Base-by-base conservation (phyloP, 2,329 filamentous ascomycete genomes). In the Hirsutella thompsonii region DNA sequence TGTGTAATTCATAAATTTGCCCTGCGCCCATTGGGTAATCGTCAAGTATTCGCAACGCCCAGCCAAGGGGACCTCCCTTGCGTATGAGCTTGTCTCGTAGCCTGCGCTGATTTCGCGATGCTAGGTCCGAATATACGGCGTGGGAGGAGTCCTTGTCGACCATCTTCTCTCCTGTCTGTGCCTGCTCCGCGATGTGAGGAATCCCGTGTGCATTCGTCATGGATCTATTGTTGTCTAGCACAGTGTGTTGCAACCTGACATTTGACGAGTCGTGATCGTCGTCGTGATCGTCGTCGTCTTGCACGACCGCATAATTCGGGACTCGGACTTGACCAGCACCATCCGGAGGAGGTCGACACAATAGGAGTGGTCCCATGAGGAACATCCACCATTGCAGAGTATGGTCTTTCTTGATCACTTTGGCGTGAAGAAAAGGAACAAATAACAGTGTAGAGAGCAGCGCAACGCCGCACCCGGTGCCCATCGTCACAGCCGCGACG, bases 11-110 rank as follows among this genome's bases (percentile, higher is more conserved):
- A 63, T 90, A 86, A 47, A 89, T 72, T 53, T 79, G 69, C 40
- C 84, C 85, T 16, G 77, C 58, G 16, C 81, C 81, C 62, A 86
- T 74, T 37, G 76, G 81, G 67, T 88, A 83, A 52, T 83, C 69
- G 55, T 76, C 81, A 18, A 89, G 77, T 39, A 69, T 75, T 50
- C 84, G 81, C 80, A 90, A 84, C 30, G 81, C 85, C 84, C 84
- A 89, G 52, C 79, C 84, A n/a, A 90, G 69, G 39, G 81, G 82
- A 20, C 83, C 81, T 2, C 64, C 63, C 43, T 68, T 70, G 58
- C 73, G 65, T 42, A 74, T 63, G 41, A 90, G 76, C 51, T 75
- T 75, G 19, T 74, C 74, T 55, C 82, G 74, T 51, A 81, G 70
- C 36, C 63, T 68, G 18, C 67, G 68, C 43, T 79, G 65, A 8